phyloP scores from a whole-genome alignment of 2,329 filamentous ascomycete genomes.

The Ceratocystis smalleyi region DNA sequence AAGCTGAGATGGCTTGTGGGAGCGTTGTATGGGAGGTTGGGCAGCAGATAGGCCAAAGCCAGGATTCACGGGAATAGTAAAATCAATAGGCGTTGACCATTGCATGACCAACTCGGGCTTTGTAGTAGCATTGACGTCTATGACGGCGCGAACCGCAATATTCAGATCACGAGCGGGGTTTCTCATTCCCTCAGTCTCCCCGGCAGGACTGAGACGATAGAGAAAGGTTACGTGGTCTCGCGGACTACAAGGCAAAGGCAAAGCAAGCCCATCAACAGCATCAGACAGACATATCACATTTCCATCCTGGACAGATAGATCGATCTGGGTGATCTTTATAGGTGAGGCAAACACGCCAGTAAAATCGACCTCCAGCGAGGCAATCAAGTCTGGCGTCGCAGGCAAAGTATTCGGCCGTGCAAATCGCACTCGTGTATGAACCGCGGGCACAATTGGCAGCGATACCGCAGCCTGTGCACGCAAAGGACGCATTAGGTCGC shows the following conservation, averaged over 20 bases:
- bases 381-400: constrained; percentile 46
- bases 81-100: constrained; percentile 56
- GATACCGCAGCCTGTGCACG: constrained; percentile 46
- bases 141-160: constrained; percentile 46
- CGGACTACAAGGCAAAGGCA: constrained; percentile 47
- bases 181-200: constrained; percentile 31
- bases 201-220: constrained; percentile 46
- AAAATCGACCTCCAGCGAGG: constrained; percentile 59
- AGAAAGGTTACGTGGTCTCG: constrained; percentile 63
- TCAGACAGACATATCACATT: constrained; percentile 26
- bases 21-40: constrained; percentile 43
- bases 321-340: constrained; percentile 44
- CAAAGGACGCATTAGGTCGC: constrained; percentile 47
- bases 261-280: constrained; percentile 31
- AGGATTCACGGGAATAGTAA: constrained; percentile 49
- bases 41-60: constrained; percentile 41
- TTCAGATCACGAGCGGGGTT: constrained; percentile 37
- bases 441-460: constrained; percentile 49
- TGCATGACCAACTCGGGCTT: constrained; percentile 46
- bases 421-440: constrained; percentile 60
- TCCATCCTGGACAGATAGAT: constrained; percentile 42
- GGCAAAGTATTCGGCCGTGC: constrained; percentile 46
- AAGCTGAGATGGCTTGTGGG: constrained; percentile 47
- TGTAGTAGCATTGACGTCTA: constrained; percentile 40
- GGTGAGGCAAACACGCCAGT: constrained; percentile 54